phyloP scores from a whole-genome alignment of 371 early-diverging fungal genomes.

The Lichtheimia corymbifera region DNA sequence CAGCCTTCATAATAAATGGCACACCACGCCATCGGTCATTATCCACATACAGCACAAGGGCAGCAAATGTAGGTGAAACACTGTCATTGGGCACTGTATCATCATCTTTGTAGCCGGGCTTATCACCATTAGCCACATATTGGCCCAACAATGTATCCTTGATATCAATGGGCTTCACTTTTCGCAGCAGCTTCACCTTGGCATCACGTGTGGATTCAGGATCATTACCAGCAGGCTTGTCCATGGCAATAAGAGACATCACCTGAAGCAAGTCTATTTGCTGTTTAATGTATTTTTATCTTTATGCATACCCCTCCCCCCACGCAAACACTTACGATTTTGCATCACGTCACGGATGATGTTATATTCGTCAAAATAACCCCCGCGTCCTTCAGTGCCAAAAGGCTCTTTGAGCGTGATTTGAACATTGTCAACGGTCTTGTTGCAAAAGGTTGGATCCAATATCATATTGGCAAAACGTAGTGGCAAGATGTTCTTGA shows the following conservation, averaged over 20 bases:
- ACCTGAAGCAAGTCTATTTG: conserved; percentile 81
- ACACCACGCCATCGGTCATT: conserved; percentile 97
- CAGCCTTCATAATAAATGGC: conserved; percentile 95
- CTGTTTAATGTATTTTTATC: neutral
- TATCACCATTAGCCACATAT: conserved; percentile 77
- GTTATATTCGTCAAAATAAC: conserved; percentile 99
- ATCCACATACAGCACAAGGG: conserved; percentile 80
- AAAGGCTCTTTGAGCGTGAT: conserved; percentile 97
- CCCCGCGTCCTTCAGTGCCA: conserved; percentile 98
- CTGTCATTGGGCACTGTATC: conserved; percentile 77
- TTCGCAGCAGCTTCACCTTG: conserved; percentile 86
- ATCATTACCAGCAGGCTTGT: conserved; percentile 77
- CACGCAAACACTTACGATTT: conserved; percentile 67
- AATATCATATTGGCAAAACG: conserved; percentile 94
- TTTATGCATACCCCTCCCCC: neutral
- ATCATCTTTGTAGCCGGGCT: conserved; percentile 92
- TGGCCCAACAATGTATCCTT: conserved; percentile 89
- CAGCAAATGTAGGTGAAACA: conserved; percentile 93
- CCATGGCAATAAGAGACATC: conserved; percentile 92
- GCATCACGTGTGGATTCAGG: conserved; percentile 93
- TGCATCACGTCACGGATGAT: conserved; percentile 99
- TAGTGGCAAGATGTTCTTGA: conserved; percentile 92
- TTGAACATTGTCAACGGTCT: conserved; percentile 89
- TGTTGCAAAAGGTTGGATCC: conserved; percentile 86
- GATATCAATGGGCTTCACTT: conserved; percentile 74